phyloP scores from a whole-genome alignment of 768 basidiomycete genomes.

The Auricularia heimuer region DNA sequence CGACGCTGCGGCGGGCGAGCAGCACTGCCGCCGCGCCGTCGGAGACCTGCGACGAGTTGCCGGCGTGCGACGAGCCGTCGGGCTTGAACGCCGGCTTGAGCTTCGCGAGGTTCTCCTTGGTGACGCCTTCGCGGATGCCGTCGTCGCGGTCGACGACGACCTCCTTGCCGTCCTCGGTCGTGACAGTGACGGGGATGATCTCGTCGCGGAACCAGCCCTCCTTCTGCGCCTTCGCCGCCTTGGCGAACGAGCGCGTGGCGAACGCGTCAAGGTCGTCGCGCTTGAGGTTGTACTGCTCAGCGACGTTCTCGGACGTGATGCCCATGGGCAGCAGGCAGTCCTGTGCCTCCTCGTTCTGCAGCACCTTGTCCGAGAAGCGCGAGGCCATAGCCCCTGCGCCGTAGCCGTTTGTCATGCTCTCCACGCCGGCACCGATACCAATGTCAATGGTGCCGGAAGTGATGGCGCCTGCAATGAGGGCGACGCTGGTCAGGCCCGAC shows the following conservation, averaged over 20 bases:
- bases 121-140: slow-evolving; percentile 79
- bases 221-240: slow-evolving; percentile 71
- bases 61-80: slow-evolving; percentile 60
- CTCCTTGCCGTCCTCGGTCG: slow-evolving; percentile 56
- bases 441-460: slow-evolving; percentile 72
- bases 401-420: slow-evolving; percentile 80
- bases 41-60: slow-evolving; percentile 83
- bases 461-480: slow-evolving; percentile 76
- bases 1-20: slow-evolving; percentile 68
- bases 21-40: slow-evolving; percentile 90
- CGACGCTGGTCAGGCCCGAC: slow-evolving; percentile 73
- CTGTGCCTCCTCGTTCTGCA: slow-evolving; percentile 55
- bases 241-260: slow-evolving; percentile 73
- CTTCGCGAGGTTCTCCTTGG: slow-evolving; percentile 64
- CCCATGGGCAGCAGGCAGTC: slow-evolving; percentile 88
- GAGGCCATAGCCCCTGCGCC: slow-evolving; percentile 48
- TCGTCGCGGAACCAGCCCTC: slow-evolving; percentile 75
- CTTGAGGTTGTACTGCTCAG: slow-evolving; percentile 61
- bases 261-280: slow-evolving; percentile 77
- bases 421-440: slow-evolving; percentile 84
- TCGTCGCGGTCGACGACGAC: slow-evolving; percentile 74
- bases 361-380: slow-evolving; percentile 53
- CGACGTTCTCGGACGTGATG: slow-evolving; percentile 91
- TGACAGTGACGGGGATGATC: slow-evolving; percentile 71
- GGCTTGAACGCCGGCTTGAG: slow-evolving; percentile 80